Base-by-base conservation (phyloP, 1,284 basidiomycete species). In the Cryptococcus deneoformans region DNA sequence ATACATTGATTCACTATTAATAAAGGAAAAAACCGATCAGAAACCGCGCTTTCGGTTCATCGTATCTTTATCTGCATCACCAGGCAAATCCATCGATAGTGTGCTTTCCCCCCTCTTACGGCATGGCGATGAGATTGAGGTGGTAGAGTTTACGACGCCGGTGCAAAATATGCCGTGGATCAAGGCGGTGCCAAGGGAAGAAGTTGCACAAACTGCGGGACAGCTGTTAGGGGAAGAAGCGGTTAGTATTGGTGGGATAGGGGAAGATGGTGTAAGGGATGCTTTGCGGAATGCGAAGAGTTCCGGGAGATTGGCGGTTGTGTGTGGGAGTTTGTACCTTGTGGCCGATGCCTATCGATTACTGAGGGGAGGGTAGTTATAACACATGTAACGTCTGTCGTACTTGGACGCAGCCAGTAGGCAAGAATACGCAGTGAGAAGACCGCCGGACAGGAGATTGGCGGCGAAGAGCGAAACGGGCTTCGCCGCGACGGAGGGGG, bases 111-210 rank as follows among this genome's bases (percentile, higher is more conserved):
- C 87, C 0, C 80, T 92, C 11, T 72, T 90, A 29, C 47, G 69
- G 76, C 47, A 53, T 3, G 68, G 69, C 2, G 73, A 81, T 59
- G 61, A 71, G 24, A 82, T 89, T 24, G 86, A 86, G 2, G 73
- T 84, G 3, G 72, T 90, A 35, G 75, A 77, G 12, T 82, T 82
- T 45, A 87, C 89, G 62, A 84, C 86, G 1, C 84, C 85, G 0
- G 88, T 90, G 0, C 87, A 86, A 11, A 88, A 86, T 5, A 96
- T 97, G 93, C 90, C 92, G 0, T 97, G 93, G 93, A 86, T 96
- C 36, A 82, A 80, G 44, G 78, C 85, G 4, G 85, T 87, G 0
- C 72, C 83, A 2, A 80, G 83, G 2, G 72, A 70, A 2, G 82
- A 82, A 44, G 67, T 91, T 40, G 74, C 68, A 12, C 71, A 77